phyloP scores from a whole-genome alignment of 208 protist species.

The Wallacemonas rigidus region DNA sequence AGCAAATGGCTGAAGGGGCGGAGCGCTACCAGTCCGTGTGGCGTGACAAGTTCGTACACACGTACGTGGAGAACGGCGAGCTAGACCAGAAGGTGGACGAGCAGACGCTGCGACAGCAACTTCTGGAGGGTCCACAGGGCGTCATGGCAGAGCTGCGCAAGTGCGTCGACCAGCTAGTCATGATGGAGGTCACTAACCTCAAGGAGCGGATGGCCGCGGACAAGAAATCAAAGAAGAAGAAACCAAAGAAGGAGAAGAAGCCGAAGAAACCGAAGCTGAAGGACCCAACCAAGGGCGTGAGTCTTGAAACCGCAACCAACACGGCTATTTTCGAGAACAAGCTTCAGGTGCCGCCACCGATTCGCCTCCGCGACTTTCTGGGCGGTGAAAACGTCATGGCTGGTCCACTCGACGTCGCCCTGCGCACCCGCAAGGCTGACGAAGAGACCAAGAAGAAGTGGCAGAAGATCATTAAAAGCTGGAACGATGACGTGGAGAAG shows the following conservation, averaged over 20 bases:
- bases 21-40: constrained; percentile 78
- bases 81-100: constrained; percentile 83
- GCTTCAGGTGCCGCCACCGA: constrained; percentile 65
- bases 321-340: constrained; percentile 82
- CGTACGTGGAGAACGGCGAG: constrained; percentile 59
- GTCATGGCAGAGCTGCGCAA: constrained; percentile 88
- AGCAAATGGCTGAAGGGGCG: constrained; percentile 41
- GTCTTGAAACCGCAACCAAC: constrained; percentile 84
- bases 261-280: constrained; percentile 82
- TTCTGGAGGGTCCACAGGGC: constrained; percentile 86
- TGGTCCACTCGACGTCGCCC: constrained; percentile 46
- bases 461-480: constrained; percentile 78
- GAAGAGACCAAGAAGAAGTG: constrained; percentile 90
- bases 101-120: constrained; percentile 66
- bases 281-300: constrained; percentile 82
- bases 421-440: constrained; percentile 49
- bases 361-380: constrained; percentile 67
- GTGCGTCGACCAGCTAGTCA: constrained; percentile 92
- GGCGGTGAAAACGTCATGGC: constrained; percentile 65
- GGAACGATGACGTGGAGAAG: constrained; percentile 72
- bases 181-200: constrained; percentile 91
- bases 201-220: constrained; percentile 84
- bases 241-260: constrained; percentile 54
- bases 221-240: constrained; percentile 71
- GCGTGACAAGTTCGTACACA: constrained; percentile 59